Base-by-base conservation (phyloP, 2,329 filamentous ascomycete species). In the Exophiala spinifera region DNA sequence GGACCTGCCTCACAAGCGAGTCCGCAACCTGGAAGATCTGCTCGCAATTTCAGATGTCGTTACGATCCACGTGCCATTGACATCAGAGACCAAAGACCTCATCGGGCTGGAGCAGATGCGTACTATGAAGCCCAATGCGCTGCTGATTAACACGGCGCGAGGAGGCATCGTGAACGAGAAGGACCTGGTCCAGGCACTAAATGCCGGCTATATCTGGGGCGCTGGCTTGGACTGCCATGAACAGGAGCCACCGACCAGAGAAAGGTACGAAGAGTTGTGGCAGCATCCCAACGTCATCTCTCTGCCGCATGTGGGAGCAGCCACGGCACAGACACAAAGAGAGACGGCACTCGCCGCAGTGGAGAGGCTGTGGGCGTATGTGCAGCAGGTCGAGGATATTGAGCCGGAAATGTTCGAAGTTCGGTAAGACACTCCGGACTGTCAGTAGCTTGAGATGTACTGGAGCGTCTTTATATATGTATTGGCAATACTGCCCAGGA, bases 251-350 rank as follows among this genome's bases (percentile, higher is more conserved):
- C 73, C 73, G 0, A 72, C 56, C 4, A 46, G 60, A 13, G 69
- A 70, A 36, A 66, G 60, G 15, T 74, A 75, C 49, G 62, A 62
- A 0, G 51, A 55, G 1, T 53, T 74, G 0, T 73, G 70, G 69
- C 61, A 67, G 4, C 59, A 63, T 42, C 46, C 60, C 14, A 68
- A 70, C 3, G 68, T 71, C 4, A 57, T 76, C 4, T 72, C 72
- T 51, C 76, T 73, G 3, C 74, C 75, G 5, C 75, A 78, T 51
- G 70, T 78, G 40, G 77, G 76, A 7, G 76, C n/a, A n/a, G n/a
- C n/a, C n/a, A n/a, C n/a, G n/a, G n/a, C n/a, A n/a, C n/a, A n/a
- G n/a, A n/a, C n/a, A n/a, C n/a, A n/a, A n/a, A n/a, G n/a, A n/a
- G n/a, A n/a, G n/a, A n/a, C n/a, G n/a, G n/a, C n/a, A n/a, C n/a